A percentile compares a stretch with the other conserved stretches of the same genome.
Conservation (phyloP, 495 filamentous ascomycete genomes). For the Aspergillus affinis region DNA sequence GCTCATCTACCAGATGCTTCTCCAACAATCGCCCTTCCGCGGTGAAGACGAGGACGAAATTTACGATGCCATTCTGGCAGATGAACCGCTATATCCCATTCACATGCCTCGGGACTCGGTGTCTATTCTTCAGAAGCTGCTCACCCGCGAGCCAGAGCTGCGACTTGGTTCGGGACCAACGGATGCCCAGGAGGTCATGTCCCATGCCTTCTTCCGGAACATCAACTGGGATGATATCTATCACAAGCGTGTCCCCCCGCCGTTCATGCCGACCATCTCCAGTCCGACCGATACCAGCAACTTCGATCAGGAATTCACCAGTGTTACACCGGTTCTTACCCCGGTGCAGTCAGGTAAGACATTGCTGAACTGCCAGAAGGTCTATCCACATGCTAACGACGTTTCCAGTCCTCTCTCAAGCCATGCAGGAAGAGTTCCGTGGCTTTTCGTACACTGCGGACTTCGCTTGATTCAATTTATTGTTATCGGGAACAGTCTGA, state of each 20-base stretch:
- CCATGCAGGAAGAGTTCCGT: constrained; percentile 99
- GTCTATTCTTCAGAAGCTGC: constrained; percentile 94
- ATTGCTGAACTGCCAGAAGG: constrained; percentile 2
- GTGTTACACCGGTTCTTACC: constrained; percentile 94
- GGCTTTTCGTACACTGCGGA: constrained; percentile 95
- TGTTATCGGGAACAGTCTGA: neutral
- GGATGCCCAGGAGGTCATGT: constrained; percentile 99
- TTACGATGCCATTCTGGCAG: constrained; percentile 97
- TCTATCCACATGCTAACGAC: constrained; percentile 14
- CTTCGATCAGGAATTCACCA: constrained; percentile 98
- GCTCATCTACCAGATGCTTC: constrained; percentile 98
- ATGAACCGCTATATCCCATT: constrained; percentile 97
- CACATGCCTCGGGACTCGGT: constrained; percentile 99
- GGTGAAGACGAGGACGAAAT: constrained; percentile 99
- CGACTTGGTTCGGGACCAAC: constrained; percentile 92
- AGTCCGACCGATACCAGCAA: constrained; percentile 97
- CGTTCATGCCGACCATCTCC: constrained; percentile 85
- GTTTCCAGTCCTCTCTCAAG: constrained; percentile 81
- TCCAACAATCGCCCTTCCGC: constrained; percentile 98
- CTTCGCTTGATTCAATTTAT: constrained; percentile 49
- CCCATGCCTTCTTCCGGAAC: constrained; percentile 95
- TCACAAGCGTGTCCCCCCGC: constrained; percentile 84
- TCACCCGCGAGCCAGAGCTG: constrained; percentile 91
- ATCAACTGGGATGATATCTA: constrained; percentile 99
- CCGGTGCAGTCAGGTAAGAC: constrained; percentile 95